Evolutionary conservation across 805 yeast species (phyloP).

Genomic region (Zygosaccharomyces siamensis): DNA sequence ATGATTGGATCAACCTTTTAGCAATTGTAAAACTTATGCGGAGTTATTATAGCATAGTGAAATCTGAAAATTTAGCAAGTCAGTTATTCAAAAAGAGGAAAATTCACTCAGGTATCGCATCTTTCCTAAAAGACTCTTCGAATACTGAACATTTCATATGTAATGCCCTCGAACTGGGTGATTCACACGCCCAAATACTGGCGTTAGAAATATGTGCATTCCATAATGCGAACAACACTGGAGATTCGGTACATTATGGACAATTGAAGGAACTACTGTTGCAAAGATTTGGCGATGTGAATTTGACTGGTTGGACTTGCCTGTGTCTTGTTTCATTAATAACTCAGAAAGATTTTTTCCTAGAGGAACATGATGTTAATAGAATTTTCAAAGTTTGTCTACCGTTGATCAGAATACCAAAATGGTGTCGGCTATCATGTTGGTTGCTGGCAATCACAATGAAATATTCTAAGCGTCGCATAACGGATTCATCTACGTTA

Average conservation of each 20-base stretch:
- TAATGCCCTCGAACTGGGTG: slow-evolving; percentile 13
- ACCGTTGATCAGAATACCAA: slow-evolving; percentile 31
- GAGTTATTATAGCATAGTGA: slow-evolving; percentile 13
- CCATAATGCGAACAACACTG: slow-evolving; percentile 8
- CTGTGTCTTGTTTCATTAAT: slow-evolving; percentile 23
- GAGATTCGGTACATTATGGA: neutral
- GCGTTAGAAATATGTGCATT: slow-evolving; percentile 25
- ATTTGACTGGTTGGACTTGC: slow-evolving; percentile 20
- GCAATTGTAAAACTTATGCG: slow-evolving; percentile 17
- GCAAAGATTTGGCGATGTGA: slow-evolving; percentile 16
- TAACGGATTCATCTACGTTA: slow-evolving; percentile 39
- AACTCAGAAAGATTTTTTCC: slow-evolving; percentile 9
- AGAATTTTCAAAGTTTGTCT: slow-evolving; percentile 32
- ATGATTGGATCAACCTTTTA: slow-evolving; percentile 21
- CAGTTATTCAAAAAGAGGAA: slow-evolving; percentile 24
- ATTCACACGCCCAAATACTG: slow-evolving; percentile 7
- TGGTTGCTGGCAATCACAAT: slow-evolving; percentile 18
- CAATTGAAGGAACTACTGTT: slow-evolving; percentile 13
- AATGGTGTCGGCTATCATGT: slow-evolving; percentile 26
- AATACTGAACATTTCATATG: slow-evolving; percentile 18
- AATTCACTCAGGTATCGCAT: slow-evolving; percentile 9
- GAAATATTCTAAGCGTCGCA: slow-evolving; percentile 17
- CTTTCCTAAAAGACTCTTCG: slow-evolving; percentile 15
- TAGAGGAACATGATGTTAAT: slow-evolving; percentile 15
- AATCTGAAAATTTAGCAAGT: neutral